Evolutionary conservation across 2,329 filamentous ascomycete genomes (phyloP), one percentile per base, ranked within the genome.

Genomic region (Fusarium sp.): DNA sequence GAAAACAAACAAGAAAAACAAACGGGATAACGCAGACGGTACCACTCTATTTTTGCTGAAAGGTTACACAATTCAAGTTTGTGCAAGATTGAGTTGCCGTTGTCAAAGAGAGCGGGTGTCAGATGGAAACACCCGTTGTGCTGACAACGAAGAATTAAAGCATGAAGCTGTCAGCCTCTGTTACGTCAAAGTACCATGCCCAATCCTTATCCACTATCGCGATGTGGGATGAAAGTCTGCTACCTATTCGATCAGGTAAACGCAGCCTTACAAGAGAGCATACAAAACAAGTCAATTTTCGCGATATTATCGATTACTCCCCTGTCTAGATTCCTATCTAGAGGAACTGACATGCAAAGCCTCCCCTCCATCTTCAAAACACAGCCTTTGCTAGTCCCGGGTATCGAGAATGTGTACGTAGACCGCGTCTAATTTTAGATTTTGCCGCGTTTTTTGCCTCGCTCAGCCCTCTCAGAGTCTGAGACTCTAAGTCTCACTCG

Each of bases 381-480:
- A 76, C 74, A 72, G 72, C 74, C 74, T 57, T 63, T 63, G 28
- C 51, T 73, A 69, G 66, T 58, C 60, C 66, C 69, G 66, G 66
- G 66, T 68, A 69, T 66, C 49, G 28, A 55, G 49, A 55, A 26
- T 31, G 55, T 63, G 61, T 61, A 49, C 42, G 42, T 61, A 63
- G 38, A 56, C 42, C 31, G 35, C 49, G 52, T 68, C 76, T 78
- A 78, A 78, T 70, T 78, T 78, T 78, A 78, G 76, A 69, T 72
- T 55, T 31, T 66, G 57, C 68, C 57, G 57, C 67, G 61, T 39
- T 63, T 65, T 74, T 75, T 62, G 38, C 63, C 57, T 75, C 62
- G 31, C 76, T 78, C 76, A 78, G 76, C 75, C 75, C 55, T 60
- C 61, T 6, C 45, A 49, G 22, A 49, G 31, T 26, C 18, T 45